phyloP scores from a whole-genome alignment of 768 basidiomycete genomes.

The Mycena albidolilacea region DNA sequence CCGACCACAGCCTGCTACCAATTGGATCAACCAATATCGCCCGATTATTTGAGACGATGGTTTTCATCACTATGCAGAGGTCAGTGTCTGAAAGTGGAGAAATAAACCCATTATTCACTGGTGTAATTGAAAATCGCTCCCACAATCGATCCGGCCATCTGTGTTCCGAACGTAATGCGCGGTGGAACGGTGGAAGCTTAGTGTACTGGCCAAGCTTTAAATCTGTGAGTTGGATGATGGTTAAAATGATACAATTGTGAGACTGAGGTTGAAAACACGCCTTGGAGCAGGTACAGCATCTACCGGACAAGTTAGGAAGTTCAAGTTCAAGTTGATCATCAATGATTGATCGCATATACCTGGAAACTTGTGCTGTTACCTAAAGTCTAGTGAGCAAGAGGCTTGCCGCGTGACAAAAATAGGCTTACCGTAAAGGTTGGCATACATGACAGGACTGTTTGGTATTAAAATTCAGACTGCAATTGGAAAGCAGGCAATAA shows the following conservation, averaged over 20 bases:
- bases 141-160: slow-evolving; percentile 65
- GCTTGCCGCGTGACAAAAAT: too few relatives aligned
- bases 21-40: slow-evolving; percentile 63
- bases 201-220: slow-evolving; percentile 68
- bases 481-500: slow-evolving; percentile 19
- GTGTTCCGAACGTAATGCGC: slow-evolving; percentile 62
- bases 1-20: slow-evolving; percentile 67
- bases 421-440: slow-evolving; percentile 61
- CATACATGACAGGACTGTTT: slow-evolving; percentile 67
- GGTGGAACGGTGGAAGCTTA: slow-evolving; percentile 70
- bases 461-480: slow-evolving; percentile 21
- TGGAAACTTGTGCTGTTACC: slow-evolving; percentile 54
- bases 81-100: background rate
- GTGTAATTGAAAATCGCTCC: slow-evolving; percentile 69
- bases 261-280: slow-evolving; percentile 39
- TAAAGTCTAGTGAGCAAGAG: too few relatives aligned
- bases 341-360: background rate
- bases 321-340: background rate
- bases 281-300: slow-evolving; percentile 67
- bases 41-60: slow-evolving; percentile 62
- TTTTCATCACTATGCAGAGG: slow-evolving; percentile 59
- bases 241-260: background rate
- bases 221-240: slow-evolving; percentile 47
- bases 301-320: slow-evolving; percentile 53
- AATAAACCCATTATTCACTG: slow-evolving; percentile 47